Evolutionary conservation across 148 eudicot genomes (phyloP).

Genomic region (Chenopodium formosanum): DNA sequence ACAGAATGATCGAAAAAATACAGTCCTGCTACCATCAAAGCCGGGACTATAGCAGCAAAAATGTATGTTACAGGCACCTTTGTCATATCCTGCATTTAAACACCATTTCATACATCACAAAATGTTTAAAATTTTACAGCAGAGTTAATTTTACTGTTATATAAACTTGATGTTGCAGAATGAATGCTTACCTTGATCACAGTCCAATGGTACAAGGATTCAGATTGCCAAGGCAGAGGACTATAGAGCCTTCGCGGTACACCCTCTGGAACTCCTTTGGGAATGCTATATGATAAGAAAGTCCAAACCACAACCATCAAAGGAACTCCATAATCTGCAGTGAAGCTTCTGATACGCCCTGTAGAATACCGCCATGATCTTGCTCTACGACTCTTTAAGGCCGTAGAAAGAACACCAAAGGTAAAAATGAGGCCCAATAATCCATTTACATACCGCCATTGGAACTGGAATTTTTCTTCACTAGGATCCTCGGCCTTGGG

Average conservation of each 20-base stretch:
- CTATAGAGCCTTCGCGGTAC: constrained; percentile 81
- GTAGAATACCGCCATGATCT: constrained; percentile 73
- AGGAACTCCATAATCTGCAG: constrained; percentile 96
- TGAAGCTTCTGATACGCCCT: constrained; percentile 58
- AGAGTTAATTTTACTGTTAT: neutral
- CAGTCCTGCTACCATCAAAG: constrained; percentile 45
- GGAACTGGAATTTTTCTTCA: constrained; percentile 40
- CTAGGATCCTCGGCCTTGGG: constrained; percentile 37
- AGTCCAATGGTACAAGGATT: constrained; percentile 68
- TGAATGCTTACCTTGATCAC: constrained; percentile 60
- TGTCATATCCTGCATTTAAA: constrained; percentile 40
- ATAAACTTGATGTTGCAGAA: neutral
- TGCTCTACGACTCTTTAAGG: constrained; percentile 60
- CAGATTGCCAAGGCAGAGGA: constrained; percentile 85
- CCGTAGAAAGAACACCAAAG: constrained; percentile 56
- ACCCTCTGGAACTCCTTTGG: constrained; percentile 53
- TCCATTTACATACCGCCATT: constrained; percentile 70
- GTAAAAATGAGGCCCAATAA: constrained; percentile 59
- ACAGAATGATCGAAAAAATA: constrained; percentile 48
- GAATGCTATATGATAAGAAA: constrained; percentile 55
- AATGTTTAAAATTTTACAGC: neutral
- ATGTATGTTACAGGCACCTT: constrained; percentile 42
- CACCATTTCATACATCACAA: neutral
- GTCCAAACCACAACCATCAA: constrained; percentile 83
- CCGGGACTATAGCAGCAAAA: constrained; percentile 48